phyloP scores from a whole-genome alignment of 1,139 yeast genomes.

The Pichia sp. region DNA sequence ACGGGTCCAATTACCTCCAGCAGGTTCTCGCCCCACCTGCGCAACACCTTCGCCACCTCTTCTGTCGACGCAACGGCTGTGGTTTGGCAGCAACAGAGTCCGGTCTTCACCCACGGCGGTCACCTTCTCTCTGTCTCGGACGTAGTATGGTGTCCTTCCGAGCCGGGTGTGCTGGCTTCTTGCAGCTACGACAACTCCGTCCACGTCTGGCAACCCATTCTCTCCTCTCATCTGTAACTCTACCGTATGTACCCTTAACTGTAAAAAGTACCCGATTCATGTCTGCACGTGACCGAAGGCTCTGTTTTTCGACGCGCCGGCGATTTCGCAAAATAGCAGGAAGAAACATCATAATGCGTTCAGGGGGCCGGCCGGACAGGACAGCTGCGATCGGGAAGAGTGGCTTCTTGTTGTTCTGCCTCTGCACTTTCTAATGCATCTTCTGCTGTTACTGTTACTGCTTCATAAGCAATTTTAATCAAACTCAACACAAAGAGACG shows the following conservation, averaged over 20 bases:
- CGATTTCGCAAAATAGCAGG: not conserved
- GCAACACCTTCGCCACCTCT: constrained; percentile 63
- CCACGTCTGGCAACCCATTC: constrained; percentile 74
- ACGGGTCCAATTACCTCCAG: constrained; percentile 60
- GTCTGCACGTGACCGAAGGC: not conserved
- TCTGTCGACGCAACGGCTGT: constrained; percentile 69
- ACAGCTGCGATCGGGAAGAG: not conserved
- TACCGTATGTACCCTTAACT: not conserved
- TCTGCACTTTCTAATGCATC: not conserved
- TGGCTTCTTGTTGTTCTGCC: not conserved
- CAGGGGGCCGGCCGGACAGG: too few relatives aligned
- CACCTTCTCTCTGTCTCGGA: constrained; percentile 88
- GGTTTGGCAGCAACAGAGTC: constrained; percentile 53
- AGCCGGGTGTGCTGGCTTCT: constrained; percentile 74
- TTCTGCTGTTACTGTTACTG: not conserved
- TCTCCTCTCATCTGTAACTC: not conserved
- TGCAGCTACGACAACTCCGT: constrained; percentile 86
- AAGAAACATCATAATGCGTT: not conserved
- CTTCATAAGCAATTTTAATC: too few relatives aligned
- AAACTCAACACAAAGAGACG: not conserved
- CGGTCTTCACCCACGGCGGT: constrained; percentile 79
- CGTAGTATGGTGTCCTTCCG: constrained; percentile 78
- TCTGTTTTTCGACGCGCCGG: not conserved
- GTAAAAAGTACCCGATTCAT: not conserved
- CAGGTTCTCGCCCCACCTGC: constrained; percentile 71